Percentiles rank a stretch among this genome's conserved stretches.
phyloP scores from a whole-genome alignment of 768 basidiomycete genomes.

The Tulasnella sp. region DNA sequence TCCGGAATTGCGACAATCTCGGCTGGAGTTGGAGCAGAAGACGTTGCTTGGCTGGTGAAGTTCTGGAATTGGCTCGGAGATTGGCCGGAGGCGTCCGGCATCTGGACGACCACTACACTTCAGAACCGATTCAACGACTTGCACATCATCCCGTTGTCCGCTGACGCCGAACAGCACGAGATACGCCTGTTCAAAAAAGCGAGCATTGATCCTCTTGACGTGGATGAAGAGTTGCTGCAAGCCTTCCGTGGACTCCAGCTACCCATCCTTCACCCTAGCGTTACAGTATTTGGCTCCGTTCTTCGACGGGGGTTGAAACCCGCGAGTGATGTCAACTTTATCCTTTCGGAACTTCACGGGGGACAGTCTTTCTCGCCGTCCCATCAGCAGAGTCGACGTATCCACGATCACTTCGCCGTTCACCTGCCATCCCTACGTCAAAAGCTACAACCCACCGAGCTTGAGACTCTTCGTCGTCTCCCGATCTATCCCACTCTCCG shows the following conservation, averaged over 20 bases:
- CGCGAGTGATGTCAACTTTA: background rate
- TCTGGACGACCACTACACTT: background rate
- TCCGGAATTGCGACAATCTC: background rate
- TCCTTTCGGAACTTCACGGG: background rate
- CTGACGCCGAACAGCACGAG: background rate
- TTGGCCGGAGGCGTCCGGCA: constrained; percentile 19
- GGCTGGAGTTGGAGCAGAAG: constrained; percentile 16
- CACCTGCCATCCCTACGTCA: no score
- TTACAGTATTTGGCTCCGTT: background rate
- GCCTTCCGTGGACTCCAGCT: background rate
- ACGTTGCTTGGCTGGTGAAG: constrained; percentile 29
- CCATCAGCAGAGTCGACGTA: no score
- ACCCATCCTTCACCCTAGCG: background rate
- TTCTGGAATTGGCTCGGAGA: constrained; percentile 38
- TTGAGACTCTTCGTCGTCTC: background rate
- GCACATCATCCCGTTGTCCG: no score
- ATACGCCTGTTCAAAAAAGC: background rate
- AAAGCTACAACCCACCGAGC: no score
- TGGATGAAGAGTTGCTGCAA: background rate
- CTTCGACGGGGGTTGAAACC: background rate
- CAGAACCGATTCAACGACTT: no score
- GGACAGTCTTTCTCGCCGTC: background rate
- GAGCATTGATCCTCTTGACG: background rate
- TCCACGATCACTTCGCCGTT: background rate
- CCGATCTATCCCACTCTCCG: background rate